These are phyloP conservation scores for Paraleonurus japonicus DNA, from an alignment of 257 asterid species.

Conservation along the genomic window DNA sequence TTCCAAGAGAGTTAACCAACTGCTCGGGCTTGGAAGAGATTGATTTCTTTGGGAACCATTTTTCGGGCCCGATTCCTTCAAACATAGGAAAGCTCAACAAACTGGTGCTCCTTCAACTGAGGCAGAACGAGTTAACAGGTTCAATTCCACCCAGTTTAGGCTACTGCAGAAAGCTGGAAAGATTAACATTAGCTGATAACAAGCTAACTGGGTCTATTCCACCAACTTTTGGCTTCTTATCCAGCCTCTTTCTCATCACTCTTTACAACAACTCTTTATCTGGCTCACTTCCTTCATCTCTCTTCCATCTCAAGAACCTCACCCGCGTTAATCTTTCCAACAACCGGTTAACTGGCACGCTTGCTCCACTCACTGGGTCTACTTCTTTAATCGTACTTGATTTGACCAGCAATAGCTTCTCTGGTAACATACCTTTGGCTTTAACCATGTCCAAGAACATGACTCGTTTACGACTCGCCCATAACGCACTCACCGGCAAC, in stretches of 20 bases:
- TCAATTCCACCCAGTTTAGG: slow-evolving; percentile 77
- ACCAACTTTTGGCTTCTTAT: slow-evolving; percentile 59
- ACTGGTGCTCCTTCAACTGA: slow-evolving; percentile 55
- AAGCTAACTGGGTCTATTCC: slow-evolving; percentile 76
- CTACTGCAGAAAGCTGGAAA: slow-evolving; percentile 72
- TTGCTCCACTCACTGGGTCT: slow-evolving; percentile 56
- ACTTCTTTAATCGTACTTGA: slow-evolving; percentile 56
- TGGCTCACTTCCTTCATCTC: slow-evolving; percentile 75
- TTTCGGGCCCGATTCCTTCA: slow-evolving; percentile 71
- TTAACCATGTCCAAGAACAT: slow-evolving; percentile 56
- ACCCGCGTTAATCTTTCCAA: slow-evolving; percentile 66
- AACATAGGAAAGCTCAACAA: slow-evolving; percentile 72
- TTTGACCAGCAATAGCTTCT: slow-evolving; percentile 77
- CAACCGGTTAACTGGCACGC: slow-evolving; percentile 60
- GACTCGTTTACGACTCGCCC: slow-evolving; percentile 68
- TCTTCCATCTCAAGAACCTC: slow-evolving; percentile 69
- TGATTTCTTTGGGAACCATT: slow-evolving; percentile 77
- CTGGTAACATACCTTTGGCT: slow-evolving; percentile 54
- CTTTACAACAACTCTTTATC: slow-evolving; percentile 87
- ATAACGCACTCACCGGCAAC: slow-evolving; percentile 58
- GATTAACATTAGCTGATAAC: slow-evolving; percentile 75
- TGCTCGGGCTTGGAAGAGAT: slow-evolving; percentile 56
- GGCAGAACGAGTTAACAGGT: slow-evolving; percentile 76
- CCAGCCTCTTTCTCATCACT: slow-evolving; percentile 52
- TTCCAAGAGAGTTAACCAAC: slow-evolving; percentile 72